Base-by-base conservation (phyloP, 2,329 filamentous ascomycete species). In the Diaporthe vaccinii region DNA sequence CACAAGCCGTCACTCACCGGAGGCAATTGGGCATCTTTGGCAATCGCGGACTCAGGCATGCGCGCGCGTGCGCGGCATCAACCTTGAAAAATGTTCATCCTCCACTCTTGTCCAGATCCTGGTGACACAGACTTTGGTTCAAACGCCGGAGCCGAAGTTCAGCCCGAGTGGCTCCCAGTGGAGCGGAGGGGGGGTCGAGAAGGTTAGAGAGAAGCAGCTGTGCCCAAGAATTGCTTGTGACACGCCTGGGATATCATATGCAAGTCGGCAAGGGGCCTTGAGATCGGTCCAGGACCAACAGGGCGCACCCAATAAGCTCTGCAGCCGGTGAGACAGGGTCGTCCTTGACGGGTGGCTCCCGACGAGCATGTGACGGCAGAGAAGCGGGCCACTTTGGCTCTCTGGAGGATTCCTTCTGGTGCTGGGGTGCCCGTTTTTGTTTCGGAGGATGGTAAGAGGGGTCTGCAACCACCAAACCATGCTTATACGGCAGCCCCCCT, bases 161-260 rank as follows among this genome's bases (percentile, higher is more conserved):
- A 68, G 61, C 49, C 61, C 36, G 61, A 68, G 53, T 46, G 49
- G 49, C 53, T 39, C 36, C 34, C 41, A 34, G 46, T 53, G 46
- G 62, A 51, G 46, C 17, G 31, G 34, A 12, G 44, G 65, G 34
- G 46, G 65, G 46, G 49, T 69, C 65, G 46, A 69, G 65, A 49
- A 53, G 65, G 65, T 34, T 12, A 34, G 61, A 69, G 65, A 31
- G 44, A 65, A 65, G 61, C 61, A 36, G 31, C 28, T 15, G 36
- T 49, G 25, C 58, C 74, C 61, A 77, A 74, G 49, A 77, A 75
- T 77, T 76, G 75, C 61, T 78, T 74, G 77, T 75, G 76, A 76
- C 68, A 76, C 39, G 34, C 41, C 41, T 36, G 61, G 68, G 44
- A 36, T 65, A 74, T 71, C 73, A 75, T 72, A 75, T 75, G 67